Evolutionary conservation across 2,329 filamentous ascomycete species (phyloP).

Genomic region (Fonsecaea pedrosoi): DNA sequence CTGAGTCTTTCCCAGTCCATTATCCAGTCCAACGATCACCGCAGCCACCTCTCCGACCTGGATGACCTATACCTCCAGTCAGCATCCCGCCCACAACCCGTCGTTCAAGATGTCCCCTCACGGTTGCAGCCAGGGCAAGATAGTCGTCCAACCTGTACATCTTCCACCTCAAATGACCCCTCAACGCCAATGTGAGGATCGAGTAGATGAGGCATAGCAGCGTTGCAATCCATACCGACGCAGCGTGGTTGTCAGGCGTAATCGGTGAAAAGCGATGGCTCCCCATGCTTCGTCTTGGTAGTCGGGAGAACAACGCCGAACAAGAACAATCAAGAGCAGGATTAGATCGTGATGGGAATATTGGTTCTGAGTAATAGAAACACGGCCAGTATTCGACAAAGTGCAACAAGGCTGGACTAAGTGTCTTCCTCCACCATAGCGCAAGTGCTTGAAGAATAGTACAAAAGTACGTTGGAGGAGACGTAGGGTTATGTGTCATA

Average conservation of each 20-base stretch:
- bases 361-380: background rate
- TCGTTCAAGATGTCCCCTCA: conserved; percentile 7
- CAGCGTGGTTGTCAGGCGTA: conserved; percentile 36
- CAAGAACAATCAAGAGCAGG: background rate
- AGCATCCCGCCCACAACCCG: background rate
- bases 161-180: conserved; percentile 32
- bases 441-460: background rate
- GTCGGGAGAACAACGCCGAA: background rate
- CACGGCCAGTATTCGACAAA: background rate
- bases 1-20: conserved; percentile 40
- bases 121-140: conserved; percentile 31
- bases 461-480: background rate
- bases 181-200: conserved; percentile 31
- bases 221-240: conserved; percentile 36
- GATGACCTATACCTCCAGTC: conserved; percentile 29
- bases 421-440: background rate
- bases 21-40: conserved; percentile 38
- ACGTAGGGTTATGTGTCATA: background rate
- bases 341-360: background rate
- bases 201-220: conserved; percentile 37
- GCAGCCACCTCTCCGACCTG: conserved; percentile 40
- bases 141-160: conserved; percentile 36
- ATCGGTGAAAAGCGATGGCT: conserved; percentile 33
- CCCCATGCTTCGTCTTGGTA: conserved; percentile 15
- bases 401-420: background rate